These are phyloP conservation scores for Botrytis pseudocinerea DNA, from an alignment of 2,329 filamentous ascomycete genomes.

Conservation along the genomic window DNA sequence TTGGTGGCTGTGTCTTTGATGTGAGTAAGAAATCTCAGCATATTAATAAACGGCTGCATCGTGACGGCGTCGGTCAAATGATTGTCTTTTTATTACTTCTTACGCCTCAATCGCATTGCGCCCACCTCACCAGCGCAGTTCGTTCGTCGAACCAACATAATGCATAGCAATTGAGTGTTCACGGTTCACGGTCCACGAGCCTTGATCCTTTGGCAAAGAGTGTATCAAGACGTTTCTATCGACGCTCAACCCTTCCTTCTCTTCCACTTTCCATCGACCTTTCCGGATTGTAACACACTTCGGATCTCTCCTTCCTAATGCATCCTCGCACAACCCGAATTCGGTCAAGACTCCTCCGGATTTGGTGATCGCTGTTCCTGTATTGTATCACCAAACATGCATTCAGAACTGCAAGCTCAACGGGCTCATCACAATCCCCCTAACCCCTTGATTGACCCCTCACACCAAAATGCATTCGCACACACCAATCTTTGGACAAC, in stretches of 20 bases:
- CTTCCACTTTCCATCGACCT: neutral
- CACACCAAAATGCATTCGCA: neutral
- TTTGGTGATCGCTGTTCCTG: neutral
- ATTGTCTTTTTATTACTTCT: neutral
- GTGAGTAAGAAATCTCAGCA: neutral
- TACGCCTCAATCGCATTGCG: slow-evolving; percentile 3
- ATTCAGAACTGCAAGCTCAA: neutral
- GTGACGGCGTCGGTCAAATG: slow-evolving; percentile 4
- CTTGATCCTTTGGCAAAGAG: neutral
- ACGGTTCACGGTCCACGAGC: slow-evolving; percentile 1
- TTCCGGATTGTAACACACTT: neutral
- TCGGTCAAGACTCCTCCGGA: slow-evolving; percentile 3
- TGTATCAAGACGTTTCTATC: neutral
- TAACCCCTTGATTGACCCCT: slow-evolving; percentile 7
- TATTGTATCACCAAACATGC: slow-evolving; percentile 1
- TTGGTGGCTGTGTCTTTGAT: slow-evolving; percentile 1
- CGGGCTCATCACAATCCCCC: slow-evolving; percentile 10
- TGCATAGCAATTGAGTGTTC: neutral
- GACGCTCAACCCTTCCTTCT: neutral
- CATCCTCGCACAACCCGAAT: neutral
- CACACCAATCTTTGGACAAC: neutral
- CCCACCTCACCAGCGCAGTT: neutral
- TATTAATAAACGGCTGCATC: slow-evolving; percentile 2
- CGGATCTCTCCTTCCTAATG: slow-evolving; percentile 14
- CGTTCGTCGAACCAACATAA: neutral